Evolutionary conservation across 768 basidiomycete species (phyloP).

Genomic region (Glaciozyma antarctica): DNA sequence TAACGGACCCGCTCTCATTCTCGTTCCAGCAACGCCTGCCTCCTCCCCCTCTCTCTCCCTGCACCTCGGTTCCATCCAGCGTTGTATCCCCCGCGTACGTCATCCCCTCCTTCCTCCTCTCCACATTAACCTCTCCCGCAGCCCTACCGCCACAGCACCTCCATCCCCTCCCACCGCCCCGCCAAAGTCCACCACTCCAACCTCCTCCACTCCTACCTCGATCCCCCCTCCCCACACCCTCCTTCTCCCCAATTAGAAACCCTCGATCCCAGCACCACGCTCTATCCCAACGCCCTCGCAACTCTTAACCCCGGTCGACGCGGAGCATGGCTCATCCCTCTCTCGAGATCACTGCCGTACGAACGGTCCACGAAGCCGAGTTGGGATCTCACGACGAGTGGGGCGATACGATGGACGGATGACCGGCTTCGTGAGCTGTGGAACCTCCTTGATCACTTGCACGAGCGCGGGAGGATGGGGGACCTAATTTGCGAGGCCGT

Average conservation of each 20-base stretch:
- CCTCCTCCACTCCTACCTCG: slow-evolving; percentile 13
- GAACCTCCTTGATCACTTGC: background rate
- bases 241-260: background rate
- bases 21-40: slow-evolving; percentile 7
- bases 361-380: background rate
- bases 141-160: slow-evolving; percentile 8
- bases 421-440: slow-evolving; percentile 6
- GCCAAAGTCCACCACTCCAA: background rate
- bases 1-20: background rate
- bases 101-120: no score
- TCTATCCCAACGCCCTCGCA: background rate
- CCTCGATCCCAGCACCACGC: background rate
- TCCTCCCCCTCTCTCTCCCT: background rate
- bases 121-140: background rate
- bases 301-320: slow-evolving; percentile 13
- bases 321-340: slow-evolving; percentile 20
- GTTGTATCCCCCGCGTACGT: slow-evolving; percentile 16
- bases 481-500: background rate
- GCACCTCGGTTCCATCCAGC: slow-evolving; percentile 1
- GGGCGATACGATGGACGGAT: slow-evolving; percentile 17
- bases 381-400: background rate
- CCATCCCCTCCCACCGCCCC: background rate
- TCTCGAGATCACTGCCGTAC: background rate
- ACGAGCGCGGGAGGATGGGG: slow-evolving; percentile 5
- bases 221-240: background rate